These are phyloP conservation scores for Magnusiomyces sp. DNA, from an alignment of 1,139 yeast species.

Conservation along the genomic window DNA sequence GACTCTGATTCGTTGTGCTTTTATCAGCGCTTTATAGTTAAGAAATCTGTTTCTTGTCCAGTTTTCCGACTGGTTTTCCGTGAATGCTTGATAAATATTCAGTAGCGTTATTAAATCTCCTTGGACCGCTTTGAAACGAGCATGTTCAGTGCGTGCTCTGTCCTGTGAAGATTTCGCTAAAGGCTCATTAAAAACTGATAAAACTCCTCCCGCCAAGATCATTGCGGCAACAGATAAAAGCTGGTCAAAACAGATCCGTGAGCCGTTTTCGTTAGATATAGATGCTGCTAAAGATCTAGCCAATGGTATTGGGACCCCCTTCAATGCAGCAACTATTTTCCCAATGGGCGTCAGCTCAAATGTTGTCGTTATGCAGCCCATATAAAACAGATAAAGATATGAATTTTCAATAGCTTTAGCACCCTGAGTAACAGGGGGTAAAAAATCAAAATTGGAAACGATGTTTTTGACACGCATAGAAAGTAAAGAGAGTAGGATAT, in stretches of 20 bases:
- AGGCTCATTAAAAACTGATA: conserved; percentile 72
- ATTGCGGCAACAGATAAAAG: conserved; percentile 71
- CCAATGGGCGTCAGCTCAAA: conserved; percentile 58
- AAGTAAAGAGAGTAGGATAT: conserved; percentile 38
- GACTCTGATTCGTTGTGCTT: conserved; percentile 36
- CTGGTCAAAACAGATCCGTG: conserved; percentile 57
- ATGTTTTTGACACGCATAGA: not conserved
- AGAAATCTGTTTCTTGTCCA: conserved; percentile 82
- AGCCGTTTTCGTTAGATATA: not conserved
- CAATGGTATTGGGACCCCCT: not conserved
- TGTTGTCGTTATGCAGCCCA: conserved; percentile 69
- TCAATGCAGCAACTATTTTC: not conserved
- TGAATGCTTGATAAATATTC: conserved; percentile 68
- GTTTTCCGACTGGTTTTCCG: not conserved
- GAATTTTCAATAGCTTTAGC: not conserved
- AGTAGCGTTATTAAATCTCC: conserved; percentile 83
- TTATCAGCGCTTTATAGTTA: conserved; percentile 60
- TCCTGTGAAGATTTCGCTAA: conserved; percentile 64
- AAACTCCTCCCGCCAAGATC: conserved; percentile 63
- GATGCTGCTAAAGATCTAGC: conserved; percentile 2
- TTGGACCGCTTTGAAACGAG: conserved; percentile 69
- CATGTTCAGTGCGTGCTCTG: conserved; percentile 41
- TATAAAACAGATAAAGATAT: conserved; percentile 37
- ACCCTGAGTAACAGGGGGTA: not conserved
- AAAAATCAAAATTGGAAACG: not conserved